Conservation (phyloP, 2,329 filamentous ascomycete species). For the Aspergillus ibericus region DNA sequence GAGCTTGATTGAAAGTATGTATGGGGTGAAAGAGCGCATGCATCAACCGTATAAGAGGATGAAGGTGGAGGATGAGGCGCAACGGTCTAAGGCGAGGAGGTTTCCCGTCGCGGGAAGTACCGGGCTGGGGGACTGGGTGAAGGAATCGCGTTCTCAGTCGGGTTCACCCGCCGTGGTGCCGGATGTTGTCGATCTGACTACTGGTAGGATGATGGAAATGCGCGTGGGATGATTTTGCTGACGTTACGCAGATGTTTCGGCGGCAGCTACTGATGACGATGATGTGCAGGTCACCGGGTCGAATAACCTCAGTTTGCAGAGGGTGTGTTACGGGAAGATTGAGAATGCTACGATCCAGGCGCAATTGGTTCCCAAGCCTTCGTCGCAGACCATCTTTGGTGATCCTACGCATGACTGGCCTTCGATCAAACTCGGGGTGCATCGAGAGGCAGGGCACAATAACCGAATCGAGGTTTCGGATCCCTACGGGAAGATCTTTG, state of each 20-base stretch:
- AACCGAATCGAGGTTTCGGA: conserved; percentile 71
- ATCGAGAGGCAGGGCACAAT: conserved; percentile 58
- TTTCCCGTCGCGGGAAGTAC: conserved; percentile 54
- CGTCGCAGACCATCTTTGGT: conserved; percentile 57
- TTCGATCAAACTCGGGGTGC: conserved; percentile 70
- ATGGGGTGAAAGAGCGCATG: conserved; percentile 69
- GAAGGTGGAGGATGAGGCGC: conserved; percentile 52
- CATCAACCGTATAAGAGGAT: conserved; percentile 64
- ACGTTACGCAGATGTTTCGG: conserved; percentile 22
- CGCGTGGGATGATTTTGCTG: conserved; percentile 14
- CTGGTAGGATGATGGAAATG: conserved; percentile 25
- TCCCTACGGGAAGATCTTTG: conserved; percentile 69
- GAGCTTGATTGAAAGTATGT: conserved; percentile 69
- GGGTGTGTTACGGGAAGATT: conserved; percentile 79
- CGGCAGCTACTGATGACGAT: conserved; percentile 33
- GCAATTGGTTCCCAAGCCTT: conserved; percentile 68
- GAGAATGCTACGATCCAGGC: conserved; percentile 67
- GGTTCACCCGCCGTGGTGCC: conserved; percentile 52
- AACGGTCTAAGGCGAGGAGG: conserved; percentile 37
- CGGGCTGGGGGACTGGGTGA: conserved; percentile 65
- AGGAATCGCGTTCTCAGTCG: conserved; percentile 54
- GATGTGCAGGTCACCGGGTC: conserved; percentile 50
- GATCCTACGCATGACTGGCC: conserved; percentile 63
- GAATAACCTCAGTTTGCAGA: conserved; percentile 63
- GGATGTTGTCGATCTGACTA: conserved; percentile 48